Evolutionary conservation across 192 early-diverging fungal species (phyloP), one percentile per base, ranked within the genome.

Genomic region (Umbelopsis vinacea): DNA sequence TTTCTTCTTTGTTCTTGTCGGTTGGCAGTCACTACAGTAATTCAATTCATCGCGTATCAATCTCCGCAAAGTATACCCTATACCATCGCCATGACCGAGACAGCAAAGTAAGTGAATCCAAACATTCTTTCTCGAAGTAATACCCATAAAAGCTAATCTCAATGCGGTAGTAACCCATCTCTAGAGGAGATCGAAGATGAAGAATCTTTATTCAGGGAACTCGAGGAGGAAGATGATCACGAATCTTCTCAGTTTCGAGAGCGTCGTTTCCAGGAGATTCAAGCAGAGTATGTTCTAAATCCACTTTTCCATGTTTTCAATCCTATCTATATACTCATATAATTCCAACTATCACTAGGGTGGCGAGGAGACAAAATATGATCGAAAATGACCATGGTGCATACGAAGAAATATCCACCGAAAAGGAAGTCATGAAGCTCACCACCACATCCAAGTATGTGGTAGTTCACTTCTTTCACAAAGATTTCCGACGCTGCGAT

Each of bases 401-500:
- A 4, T 96, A 94, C 76, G 79, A 86, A 14, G 90, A 92, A 45
- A 83, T 97, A 21, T 53, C 71, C 5, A 86, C 84, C 8, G 97
- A 98, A 74, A 97, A 96, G 78, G 92, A 92, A 15, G 82, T 96
- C 50, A 86, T 98, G 72, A 83, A 89, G 46, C 86, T 93, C 38
- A 90, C 93, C n/a, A 92, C 93, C 38, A 77, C 79, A 43, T 85
- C 89, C 17, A 89, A 88, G 33, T 84, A 83, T n/a, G 83, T 89
- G 19, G 92, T 97, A 0, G 85, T 91, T 9, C 96, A 97, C 73
- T 99, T 99, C 74, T 92, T 82, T 33, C 97, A 99, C 72, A 89
- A 92, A 53, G 94, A 98, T 71, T 99, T 99, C 82, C 86, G 94
- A 54, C 86, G 95, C 38, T 99, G 97, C 77, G 89, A 93, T 74